These are phyloP conservation scores for Picea sitchensis DNA, from an alignment of 75 land plant species.

Conservation along the genomic window DNA sequence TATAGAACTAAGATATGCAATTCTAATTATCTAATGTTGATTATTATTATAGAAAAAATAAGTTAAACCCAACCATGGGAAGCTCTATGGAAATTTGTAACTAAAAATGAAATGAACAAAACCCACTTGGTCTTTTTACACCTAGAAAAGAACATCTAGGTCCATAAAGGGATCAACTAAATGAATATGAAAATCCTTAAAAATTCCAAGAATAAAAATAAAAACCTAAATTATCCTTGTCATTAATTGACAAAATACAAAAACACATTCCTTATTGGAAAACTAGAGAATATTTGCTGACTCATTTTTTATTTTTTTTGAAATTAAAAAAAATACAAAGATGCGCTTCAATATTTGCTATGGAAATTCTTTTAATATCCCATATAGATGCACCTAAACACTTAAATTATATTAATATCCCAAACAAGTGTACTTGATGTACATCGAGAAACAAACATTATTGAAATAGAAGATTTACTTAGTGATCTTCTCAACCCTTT, in stretches of 20 bases:
- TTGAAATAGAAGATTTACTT: background rate
- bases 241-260: background rate
- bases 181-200: too few relatives aligned
- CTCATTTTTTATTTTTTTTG: too few relatives aligned
- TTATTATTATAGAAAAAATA: background rate
- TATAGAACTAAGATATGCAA: background rate
- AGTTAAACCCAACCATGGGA: background rate
- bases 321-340: background rate
- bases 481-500: too few relatives aligned
- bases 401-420: too few relatives aligned
- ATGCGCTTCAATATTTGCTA: background rate
- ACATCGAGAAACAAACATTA: background rate
- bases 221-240: background rate
- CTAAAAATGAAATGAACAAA: background rate
- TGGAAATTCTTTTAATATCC: background rate
- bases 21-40: background rate
- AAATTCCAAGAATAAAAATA: too few relatives aligned
- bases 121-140: background rate
- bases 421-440: background rate
- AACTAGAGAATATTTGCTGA: too few relatives aligned
- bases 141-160: background rate
- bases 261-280: background rate
- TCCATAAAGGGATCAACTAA: background rate
- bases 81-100: background rate
- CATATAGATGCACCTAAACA: too few relatives aligned